phyloP scores from a whole-genome alignment of 2,329 filamentous ascomycete species.

The Trematosphaeria pertusa region DNA sequence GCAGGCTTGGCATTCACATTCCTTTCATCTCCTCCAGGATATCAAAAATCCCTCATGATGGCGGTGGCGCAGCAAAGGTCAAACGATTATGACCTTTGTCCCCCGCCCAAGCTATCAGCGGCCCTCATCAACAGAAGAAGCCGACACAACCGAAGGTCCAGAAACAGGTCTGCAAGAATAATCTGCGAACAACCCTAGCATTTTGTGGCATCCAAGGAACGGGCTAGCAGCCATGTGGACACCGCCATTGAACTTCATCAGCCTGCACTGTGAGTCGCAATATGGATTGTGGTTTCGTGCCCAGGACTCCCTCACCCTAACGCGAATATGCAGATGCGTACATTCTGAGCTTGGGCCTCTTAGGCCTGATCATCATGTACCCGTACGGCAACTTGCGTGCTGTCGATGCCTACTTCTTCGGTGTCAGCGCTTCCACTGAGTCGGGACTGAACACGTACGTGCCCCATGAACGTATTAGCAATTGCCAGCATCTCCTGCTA shows the following conservation, averaged over 20 bases:
- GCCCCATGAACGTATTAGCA: not conserved
- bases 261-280: conserved; percentile 26
- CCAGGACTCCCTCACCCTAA: not conserved
- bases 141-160: no score
- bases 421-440: conserved; percentile 58
- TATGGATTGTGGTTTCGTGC: not conserved
- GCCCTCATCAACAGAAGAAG: no score
- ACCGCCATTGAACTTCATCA: conserved; percentile 29
- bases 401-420: conserved; percentile 60
- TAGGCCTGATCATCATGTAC: conserved; percentile 47
- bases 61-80: no score
- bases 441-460: conserved; percentile 59
- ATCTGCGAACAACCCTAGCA: no score
- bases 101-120: no score
- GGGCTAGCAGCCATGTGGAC: conserved; percentile 22
- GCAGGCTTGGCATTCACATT: no score
- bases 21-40: no score
- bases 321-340: conserved; percentile 48
- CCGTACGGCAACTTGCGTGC: conserved; percentile 51
- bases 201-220: no score
- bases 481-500: not conserved
- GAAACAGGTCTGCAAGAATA: no score
- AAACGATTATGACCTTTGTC: no score
- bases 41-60: no score
- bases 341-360: conserved; percentile 47